Evolutionary conservation across 371 early-diverging fungal species (phyloP), one percentile per base, ranked within the genome.

Genomic region (Rhizopus sp.): DNA sequence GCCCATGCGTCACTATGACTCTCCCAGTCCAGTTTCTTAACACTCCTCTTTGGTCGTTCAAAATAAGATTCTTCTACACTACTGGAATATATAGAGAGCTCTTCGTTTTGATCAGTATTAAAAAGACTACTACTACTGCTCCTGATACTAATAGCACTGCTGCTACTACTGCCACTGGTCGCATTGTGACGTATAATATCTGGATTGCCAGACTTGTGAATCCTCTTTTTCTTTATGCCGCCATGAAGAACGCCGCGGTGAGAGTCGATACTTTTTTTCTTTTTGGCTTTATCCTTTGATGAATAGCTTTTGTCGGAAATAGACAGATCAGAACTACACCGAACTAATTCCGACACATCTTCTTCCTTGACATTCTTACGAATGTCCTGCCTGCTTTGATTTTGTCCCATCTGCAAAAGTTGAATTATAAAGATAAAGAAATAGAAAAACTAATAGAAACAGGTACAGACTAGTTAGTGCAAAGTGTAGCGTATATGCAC

Each of bases 1-100:
- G 79, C 83, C 83, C 84, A 86, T 5, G 83, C 82, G 12, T 64
- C 60, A 8, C 13, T 31, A 50, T 72, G 55, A 3, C 30, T n/a
- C 4, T 59, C 59, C 70, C 72, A 76, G 5, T 67, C 52, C n/a
- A 70, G 69, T 23, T 46, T 46, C 9, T 23, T 46, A 7, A 16
- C 29, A 5, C 5, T 7, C 12, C 8, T 46, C 15, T 46, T 17
- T 29, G 46, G 15, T 7, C n/a, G 6, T 41, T 46, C 46, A 23
- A 37, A 37, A 7, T 29, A 29, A 5, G 12, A 5, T n/a, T 46
- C 46, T 46, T 46, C 46, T 1, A 29, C 16, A 23, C 41, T 41
- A 10, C n/a, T 41, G 6, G 41, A 41, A n/a, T 15, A 41, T n/a
- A 46, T 23, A 29, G 29, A 46, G 7, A 23, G 46, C 29, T 46